phyloP scores from a whole-genome alignment of 768 basidiomycete species.

The Hypholoma fasciculare region DNA sequence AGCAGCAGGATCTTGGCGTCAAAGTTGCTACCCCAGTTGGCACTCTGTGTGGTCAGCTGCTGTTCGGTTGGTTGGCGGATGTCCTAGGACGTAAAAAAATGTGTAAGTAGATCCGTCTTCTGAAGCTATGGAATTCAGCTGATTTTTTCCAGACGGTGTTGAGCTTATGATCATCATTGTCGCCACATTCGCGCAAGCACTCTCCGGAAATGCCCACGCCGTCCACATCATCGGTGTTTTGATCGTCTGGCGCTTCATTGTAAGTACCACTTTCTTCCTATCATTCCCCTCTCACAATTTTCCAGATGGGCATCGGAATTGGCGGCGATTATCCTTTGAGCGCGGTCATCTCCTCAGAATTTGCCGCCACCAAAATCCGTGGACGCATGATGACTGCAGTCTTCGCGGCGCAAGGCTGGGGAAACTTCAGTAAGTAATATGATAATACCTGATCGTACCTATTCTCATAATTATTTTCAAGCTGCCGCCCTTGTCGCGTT shows the following conservation, averaged over 20 bases:
- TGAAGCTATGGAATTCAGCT: background rate
- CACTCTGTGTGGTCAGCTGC: conserved; percentile 70
- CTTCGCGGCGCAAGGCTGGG: conserved; percentile 87
- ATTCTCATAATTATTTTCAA: conserved; percentile 52
- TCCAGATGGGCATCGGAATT: conserved; percentile 73
- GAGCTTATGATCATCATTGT: conserved; percentile 83
- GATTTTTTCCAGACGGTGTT: conserved; percentile 50
- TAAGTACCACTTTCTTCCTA: conserved; percentile 19
- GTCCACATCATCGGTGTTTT: conserved; percentile 75
- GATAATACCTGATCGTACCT: background rate
- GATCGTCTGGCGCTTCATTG: conserved; percentile 82
- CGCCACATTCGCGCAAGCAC: conserved; percentile 76
- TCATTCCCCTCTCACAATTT: background rate
- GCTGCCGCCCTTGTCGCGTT: conserved; percentile 68
- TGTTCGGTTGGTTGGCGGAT: conserved; percentile 85
- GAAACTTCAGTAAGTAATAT: conserved; percentile 64
- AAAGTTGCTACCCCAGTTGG: conserved; percentile 80
- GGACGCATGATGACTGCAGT: conserved; percentile 91
- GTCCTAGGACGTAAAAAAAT: conserved; percentile 74
- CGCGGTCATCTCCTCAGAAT: conserved; percentile 89
- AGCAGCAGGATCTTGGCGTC: conserved; percentile 73
- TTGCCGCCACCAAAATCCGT: conserved; percentile 72
- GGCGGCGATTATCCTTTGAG: conserved; percentile 89
- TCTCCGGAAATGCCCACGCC: conserved; percentile 66
- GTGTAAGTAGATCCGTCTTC: conserved; percentile 47